Percentiles rank a stretch among this genome's conserved stretches.
phyloP scores from a whole-genome alignment of 2,329 filamentous ascomycete genomes.

The Diaporthe vexans region DNA sequence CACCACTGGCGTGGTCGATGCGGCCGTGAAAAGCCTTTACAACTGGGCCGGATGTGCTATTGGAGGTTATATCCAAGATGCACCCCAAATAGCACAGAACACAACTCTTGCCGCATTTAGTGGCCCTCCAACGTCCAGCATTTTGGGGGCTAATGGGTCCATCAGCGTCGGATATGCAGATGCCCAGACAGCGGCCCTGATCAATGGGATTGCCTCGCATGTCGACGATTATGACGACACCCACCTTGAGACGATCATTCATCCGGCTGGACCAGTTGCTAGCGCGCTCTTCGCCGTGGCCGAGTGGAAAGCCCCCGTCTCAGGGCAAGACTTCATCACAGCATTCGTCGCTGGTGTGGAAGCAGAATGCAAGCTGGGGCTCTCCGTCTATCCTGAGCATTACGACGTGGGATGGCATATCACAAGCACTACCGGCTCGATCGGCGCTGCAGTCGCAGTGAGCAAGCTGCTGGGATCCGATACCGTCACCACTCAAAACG shows the following conservation, averaged over 20 bases:
- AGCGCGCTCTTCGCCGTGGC: constrained; percentile 63
- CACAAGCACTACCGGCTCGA: constrained; percentile 64
- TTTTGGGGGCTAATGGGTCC: constrained; percentile 50
- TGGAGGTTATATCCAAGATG: constrained; percentile 62
- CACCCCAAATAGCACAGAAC: constrained; percentile 51
- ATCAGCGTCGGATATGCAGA: constrained; percentile 50
- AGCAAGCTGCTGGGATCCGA: constrained; percentile 60
- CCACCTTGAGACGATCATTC: constrained; percentile 68
- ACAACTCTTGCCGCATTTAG: constrained; percentile 46
- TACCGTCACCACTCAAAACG: constrained; percentile 58
- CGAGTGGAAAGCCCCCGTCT: constrained; percentile 56
- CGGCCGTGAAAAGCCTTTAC: constrained; percentile 63
- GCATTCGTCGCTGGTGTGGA: constrained; percentile 67
- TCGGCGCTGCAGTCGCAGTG: constrained; percentile 67
- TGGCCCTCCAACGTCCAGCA: constrained; percentile 50
- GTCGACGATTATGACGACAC: constrained; percentile 71
- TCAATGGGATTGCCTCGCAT: constrained; percentile 69
- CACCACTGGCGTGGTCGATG: constrained; percentile 55
- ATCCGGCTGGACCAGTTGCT: constrained; percentile 66
- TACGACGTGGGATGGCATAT: constrained; percentile 71
- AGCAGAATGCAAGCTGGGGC: constrained; percentile 64
- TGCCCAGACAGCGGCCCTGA: constrained; percentile 63
- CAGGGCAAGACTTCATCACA: constrained; percentile 62
- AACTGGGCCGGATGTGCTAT: constrained; percentile 69
- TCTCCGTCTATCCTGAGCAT: constrained; percentile 66